Evolutionary conservation across 208 protist species (phyloP).

Genomic region (Trypanosoma grayi): DNA sequence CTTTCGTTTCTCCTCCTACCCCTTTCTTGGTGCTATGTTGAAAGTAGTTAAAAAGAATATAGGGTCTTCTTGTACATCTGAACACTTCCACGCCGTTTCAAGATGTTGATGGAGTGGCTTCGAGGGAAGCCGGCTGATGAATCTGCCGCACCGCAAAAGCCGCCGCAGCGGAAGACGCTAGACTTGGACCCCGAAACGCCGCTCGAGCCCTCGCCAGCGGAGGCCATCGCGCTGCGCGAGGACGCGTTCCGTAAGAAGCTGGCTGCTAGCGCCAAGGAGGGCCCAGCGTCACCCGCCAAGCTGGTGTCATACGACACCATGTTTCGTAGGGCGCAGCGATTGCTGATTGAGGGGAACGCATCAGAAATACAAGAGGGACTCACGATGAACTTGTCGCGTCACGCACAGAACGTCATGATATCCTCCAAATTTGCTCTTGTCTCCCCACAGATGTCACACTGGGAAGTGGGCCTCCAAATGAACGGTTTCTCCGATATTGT

Average conservation of each 20-base stretch:
- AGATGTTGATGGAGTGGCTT: conserved; percentile 86
- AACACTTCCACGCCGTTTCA: conserved; percentile 6
- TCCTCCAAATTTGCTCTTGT: conserved; percentile 74
- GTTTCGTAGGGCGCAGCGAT: conserved; percentile 57
- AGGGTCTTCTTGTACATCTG: neutral
- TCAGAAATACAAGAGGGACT: conserved; percentile 75
- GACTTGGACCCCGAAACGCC: conserved; percentile 78
- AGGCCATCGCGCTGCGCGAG: conserved; percentile 29
- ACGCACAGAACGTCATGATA: conserved; percentile 82
- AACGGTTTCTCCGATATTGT: conserved; percentile 86
- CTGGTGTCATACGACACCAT: conserved; percentile 73
- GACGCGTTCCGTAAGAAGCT: conserved; percentile 77
- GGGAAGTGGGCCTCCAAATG: conserved; percentile 88
- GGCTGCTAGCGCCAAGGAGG: conserved; percentile 57
- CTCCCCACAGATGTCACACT: conserved; percentile 83
- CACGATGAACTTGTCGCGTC: conserved; percentile 65
- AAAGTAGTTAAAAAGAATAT: neutral
- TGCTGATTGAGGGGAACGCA: conserved; percentile 70
- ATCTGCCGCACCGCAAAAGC: conserved; percentile 26
- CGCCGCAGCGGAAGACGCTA: conserved; percentile 39
- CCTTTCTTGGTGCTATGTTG: too few species aligned
- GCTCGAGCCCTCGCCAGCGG: conserved; percentile 54
- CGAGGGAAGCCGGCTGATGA: conserved; percentile 43
- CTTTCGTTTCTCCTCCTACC: conserved; percentile 11
- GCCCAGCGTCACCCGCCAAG: conserved; percentile 36